Conservation (phyloP, 306 rosid species). For the Rosa multiflora region DNA sequence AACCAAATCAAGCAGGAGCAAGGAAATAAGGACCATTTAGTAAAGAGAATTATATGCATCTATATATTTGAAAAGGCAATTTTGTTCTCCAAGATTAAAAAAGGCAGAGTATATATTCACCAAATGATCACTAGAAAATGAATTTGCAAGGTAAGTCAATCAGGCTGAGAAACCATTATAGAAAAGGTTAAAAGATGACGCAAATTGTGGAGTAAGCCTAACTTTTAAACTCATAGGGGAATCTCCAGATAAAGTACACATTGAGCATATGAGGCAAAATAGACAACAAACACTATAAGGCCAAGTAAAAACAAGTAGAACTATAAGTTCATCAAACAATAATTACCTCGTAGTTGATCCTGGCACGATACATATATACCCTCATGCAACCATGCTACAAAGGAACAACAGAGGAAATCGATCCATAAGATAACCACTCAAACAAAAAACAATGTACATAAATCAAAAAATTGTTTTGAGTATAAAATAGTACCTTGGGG, state of each 20-base stretch:
- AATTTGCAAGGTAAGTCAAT: background rate
- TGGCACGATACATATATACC: slow-evolving; percentile 73
- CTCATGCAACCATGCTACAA: slow-evolving; percentile 73
- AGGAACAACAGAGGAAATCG: background rate
- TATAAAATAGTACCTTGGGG: slow-evolving; percentile 54
- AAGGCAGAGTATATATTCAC: too few species aligned
- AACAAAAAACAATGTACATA: background rate
- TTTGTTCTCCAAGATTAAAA: too few species aligned
- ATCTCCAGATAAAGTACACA: background rate
- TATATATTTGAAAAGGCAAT: too few species aligned
- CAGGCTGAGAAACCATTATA: too few species aligned
- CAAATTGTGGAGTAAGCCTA: too few species aligned
- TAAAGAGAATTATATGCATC: too few species aligned
- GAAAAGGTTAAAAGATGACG: too few species aligned
- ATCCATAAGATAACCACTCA: slow-evolving; percentile 14
- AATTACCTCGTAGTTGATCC: too few species aligned
- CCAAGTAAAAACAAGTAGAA: slow-evolving; percentile 21
- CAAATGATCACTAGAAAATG: too few species aligned
- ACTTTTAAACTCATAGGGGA: too few species aligned
- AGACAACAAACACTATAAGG: background rate
- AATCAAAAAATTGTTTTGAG: background rate
- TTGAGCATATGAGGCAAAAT: too few species aligned
- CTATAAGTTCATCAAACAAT: slow-evolving; percentile 55
- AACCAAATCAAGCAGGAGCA: background rate
- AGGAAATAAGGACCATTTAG: background rate